Evolutionary conservation across 768 basidiomycete genomes (phyloP), one percentile per base, ranked within the genome.

Genomic region (Ramaria rubella): DNA sequence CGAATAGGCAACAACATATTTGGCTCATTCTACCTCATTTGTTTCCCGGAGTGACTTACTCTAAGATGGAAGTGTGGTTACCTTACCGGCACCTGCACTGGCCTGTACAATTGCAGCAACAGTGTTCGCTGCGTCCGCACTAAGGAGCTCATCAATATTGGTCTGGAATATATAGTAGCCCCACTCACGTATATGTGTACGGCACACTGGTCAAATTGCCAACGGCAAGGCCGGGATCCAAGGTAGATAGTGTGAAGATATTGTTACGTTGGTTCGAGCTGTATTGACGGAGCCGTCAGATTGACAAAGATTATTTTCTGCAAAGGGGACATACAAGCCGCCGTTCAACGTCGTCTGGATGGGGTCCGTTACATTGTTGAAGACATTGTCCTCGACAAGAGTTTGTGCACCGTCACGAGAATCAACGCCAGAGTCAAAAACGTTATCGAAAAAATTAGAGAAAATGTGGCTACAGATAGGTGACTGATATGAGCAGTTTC

Each of bases 381-480:
- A 56, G 11, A 54, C 51, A 44, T 56, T 56, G 49, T 52, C 23
- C 30, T 56, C 55, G 49, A 56, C 26, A 9, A 56, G 30, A 12
- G 55, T 56, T 26, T 56, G 55, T 9, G 55, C 55, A 50, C 55
- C 55, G 26, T 56, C 55, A 36, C 55, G 55, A 19, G 55, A 56
- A 26, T 56, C 55, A n/a, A 56, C 30, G 9, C n/a, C 55, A 52
- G 51, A 54, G n/a, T 50, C 45, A 19, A 50, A 26, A 11, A 56
- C 30, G 45, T 56, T 56, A 30, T 56, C 26, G 30, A 56, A 56
- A 45, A 11, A 56, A 45, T 56, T 56, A 6, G 49, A 54, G 45
- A 8, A 56, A 24, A 52, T 52, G 48, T 56, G 55, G 51, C 55
- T 56, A n/a, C 26, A 26, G 11, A 38, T 38, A 11, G 36, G 36